phyloP scores from a whole-genome alignment of 352 stramenopile genomes.

The Saprolegnia diclina region DNA sequence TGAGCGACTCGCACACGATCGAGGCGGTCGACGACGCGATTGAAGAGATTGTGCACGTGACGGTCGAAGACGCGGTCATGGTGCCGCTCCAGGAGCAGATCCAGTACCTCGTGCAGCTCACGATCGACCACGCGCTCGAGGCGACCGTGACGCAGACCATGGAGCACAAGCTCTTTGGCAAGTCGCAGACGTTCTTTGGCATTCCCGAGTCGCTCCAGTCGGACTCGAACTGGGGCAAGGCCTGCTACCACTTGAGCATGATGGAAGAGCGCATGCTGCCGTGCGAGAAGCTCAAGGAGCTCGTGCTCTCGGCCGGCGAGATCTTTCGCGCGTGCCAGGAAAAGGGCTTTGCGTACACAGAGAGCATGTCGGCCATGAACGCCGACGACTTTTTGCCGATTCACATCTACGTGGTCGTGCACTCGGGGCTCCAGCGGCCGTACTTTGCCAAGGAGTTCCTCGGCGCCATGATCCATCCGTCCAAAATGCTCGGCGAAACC shows the following conservation, averaged over 20 bases:
- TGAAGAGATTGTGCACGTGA: constrained; percentile 63
- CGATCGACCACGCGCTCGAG: constrained; percentile 53
- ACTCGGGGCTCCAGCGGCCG: constrained; percentile 66
- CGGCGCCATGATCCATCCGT: constrained; percentile 78
- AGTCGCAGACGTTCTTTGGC: constrained; percentile 63
- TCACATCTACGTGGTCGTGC: constrained; percentile 81
- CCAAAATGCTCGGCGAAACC: constrained; percentile 72
- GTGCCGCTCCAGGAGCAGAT: constrained; percentile 70
- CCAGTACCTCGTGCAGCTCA: constrained; percentile 57
- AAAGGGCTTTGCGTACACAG: constrained; percentile 63
- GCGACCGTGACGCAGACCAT: constrained; percentile 53
- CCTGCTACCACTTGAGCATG: constrained; percentile 75
- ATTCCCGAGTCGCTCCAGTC: constrained; percentile 73
- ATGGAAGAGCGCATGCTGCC: constrained; percentile 71
- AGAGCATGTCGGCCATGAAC: constrained; percentile 53
- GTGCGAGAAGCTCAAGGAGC: constrained; percentile 74
- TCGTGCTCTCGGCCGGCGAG: constrained; percentile 63
- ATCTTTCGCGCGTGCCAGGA: constrained; percentile 77
- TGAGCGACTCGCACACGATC: constrained; percentile 25
- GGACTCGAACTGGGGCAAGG: constrained; percentile 70
- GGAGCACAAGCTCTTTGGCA: constrained; percentile 45
- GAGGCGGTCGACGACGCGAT: constrained; percentile 42
- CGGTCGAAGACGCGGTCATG: constrained; percentile 73
- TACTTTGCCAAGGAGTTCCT: constrained; percentile 68
- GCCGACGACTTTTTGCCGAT: constrained; percentile 82